Percentiles rank a stretch among this genome's conserved stretches.
Conservation (phyloP, 495 filamentous ascomycete genomes). For the Acidiella bohemica region DNA sequence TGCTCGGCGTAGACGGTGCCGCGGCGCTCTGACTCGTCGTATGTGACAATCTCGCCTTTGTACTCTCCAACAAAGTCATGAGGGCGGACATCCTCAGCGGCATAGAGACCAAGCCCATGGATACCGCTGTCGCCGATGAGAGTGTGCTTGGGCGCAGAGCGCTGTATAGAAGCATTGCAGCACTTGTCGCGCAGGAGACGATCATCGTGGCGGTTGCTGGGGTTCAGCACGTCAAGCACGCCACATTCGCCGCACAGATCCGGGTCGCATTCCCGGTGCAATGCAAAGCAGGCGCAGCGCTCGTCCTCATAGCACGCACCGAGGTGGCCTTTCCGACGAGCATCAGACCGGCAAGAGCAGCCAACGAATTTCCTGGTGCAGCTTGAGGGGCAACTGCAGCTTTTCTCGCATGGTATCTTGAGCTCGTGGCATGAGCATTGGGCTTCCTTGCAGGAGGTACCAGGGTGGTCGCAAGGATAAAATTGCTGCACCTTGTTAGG, state of each 20-base stretch:
- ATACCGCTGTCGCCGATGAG: constrained; percentile 48
- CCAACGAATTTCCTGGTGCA: constrained; percentile 54
- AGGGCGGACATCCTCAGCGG: constrained; percentile 44
- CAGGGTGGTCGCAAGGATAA: constrained; percentile 30
- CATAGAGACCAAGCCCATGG: constrained; percentile 53
- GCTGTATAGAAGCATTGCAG: constrained; percentile 49
- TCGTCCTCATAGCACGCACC: constrained; percentile 36
- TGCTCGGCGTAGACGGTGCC: constrained; percentile 49
- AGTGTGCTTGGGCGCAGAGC: constrained; percentile 43
- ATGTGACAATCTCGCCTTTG: constrained; percentile 54
- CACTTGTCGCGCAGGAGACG: constrained; percentile 38
- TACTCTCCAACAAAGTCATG: constrained; percentile 59
- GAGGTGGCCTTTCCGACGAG: constrained; percentile 27
- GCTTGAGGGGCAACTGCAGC: constrained; percentile 44
- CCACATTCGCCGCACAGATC: constrained; percentile 54
- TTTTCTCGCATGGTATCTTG: constrained; percentile 51
- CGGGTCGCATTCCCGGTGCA: constrained; percentile 59
- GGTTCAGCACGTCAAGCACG: constrained; percentile 47
- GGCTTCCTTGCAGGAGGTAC: constrained; percentile 28
- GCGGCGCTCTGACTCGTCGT: constrained; percentile 49
- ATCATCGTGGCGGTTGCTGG: constrained; percentile 43
- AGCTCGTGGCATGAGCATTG: constrained; percentile 41
- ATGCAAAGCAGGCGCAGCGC: constrained; percentile 43
- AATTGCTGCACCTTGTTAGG: no score
- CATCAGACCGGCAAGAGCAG: constrained; percentile 41